Evolutionary conservation across 2,329 filamentous ascomycete genomes (phyloP), one percentile per base, ranked within the genome.

Genomic region (Fonsecaea pedrosoi): DNA sequence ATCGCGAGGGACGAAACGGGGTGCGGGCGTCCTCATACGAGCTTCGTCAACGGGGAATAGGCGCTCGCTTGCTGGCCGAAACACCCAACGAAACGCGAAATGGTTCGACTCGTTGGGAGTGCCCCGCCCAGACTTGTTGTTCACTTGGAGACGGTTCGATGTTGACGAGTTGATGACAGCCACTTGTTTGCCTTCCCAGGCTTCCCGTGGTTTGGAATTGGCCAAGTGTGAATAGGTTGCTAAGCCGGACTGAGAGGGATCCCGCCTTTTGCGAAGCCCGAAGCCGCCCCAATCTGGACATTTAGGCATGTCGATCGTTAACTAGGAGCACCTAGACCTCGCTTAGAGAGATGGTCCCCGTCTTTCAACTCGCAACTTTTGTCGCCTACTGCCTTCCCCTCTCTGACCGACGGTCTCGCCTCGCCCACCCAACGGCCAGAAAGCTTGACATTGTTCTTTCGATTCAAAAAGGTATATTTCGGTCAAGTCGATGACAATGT

Each of bases 1-100:
- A 21, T 4, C 25, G 45, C 18, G 21, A 18, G 21, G 45, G 45
- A 30, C 45, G 4, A 4, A 4, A 25, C 45, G 45, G 45, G 25
- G 18, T 30, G 45, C 8, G 42, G 18, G 21, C 21, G 45, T 50
- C 45, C 25, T 50, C 18, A 25, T 50, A 50, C 25, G 45, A 50
- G 12, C 45, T 18, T 21, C 10, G 25, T 50, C 45, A 30, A 30
- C 21, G 25, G 21, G 45, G 45, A 32, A 32, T 50, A 21, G 45
- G 45, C 45, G 45, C 45, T 50, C 45, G 45, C 45, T 50, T 50
- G 10, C 45, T 21, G 45, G n/a, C 45, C 45, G 45, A 50, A 50
- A 50, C 21, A 15, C 6, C 18, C 45, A 50, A 50, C 45, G 45
- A 50, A 50, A 50, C 45, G 18, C 45, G 9, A 50, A 50, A 50